Conservation (phyloP, 176 grass and related monocot species). For the Thalia dealbata region DNA sequence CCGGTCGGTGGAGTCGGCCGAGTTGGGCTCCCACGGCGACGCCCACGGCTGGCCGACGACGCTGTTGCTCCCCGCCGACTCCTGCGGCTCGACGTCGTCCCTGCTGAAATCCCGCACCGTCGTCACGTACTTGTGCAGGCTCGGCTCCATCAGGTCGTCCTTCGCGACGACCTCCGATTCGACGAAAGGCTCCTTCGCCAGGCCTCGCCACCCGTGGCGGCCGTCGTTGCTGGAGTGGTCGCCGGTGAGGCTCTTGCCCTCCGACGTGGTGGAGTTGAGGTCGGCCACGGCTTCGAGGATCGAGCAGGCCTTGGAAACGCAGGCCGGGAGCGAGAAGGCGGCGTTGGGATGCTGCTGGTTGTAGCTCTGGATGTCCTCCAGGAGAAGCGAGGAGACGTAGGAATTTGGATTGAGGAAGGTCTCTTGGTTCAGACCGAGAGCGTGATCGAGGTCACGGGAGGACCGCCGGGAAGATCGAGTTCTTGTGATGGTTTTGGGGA, state of each 20-base stretch:
- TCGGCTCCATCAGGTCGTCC: slow-evolving; percentile 70
- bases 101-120: slow-evolving; percentile 37
- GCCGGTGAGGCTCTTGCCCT: slow-evolving; percentile 38
- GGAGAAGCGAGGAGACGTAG: slow-evolving; percentile 49
- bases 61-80: slow-evolving; percentile 87
- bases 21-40: slow-evolving; percentile 60
- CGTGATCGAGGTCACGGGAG: slow-evolving; percentile 67
- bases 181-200: slow-evolving; percentile 22
- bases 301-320: slow-evolving; percentile 92
- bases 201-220: slow-evolving; percentile 17
- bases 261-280: slow-evolving; percentile 68
- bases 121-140: slow-evolving; percentile 83
- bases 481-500: slow-evolving; percentile 24
- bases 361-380: slow-evolving; percentile 88
- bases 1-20: slow-evolving; percentile 54
- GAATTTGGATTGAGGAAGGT: slow-evolving; percentile 24
- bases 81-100: slow-evolving; percentile 50
- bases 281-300: slow-evolving; percentile 87
- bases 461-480: slow-evolving; percentile 54
- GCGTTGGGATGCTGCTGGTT: slow-evolving; percentile 51
- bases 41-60: slow-evolving; percentile 54
- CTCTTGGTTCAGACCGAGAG: slow-evolving; percentile 14
- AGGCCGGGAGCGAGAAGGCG: slow-evolving; percentile 67
- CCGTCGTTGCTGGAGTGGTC: slow-evolving; percentile 35
- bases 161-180: slow-evolving; percentile 64